These are phyloP conservation scores for Digitaria exilis DNA, from an alignment of 202 grass and related monocot genomes.

Conservation along the genomic window DNA sequence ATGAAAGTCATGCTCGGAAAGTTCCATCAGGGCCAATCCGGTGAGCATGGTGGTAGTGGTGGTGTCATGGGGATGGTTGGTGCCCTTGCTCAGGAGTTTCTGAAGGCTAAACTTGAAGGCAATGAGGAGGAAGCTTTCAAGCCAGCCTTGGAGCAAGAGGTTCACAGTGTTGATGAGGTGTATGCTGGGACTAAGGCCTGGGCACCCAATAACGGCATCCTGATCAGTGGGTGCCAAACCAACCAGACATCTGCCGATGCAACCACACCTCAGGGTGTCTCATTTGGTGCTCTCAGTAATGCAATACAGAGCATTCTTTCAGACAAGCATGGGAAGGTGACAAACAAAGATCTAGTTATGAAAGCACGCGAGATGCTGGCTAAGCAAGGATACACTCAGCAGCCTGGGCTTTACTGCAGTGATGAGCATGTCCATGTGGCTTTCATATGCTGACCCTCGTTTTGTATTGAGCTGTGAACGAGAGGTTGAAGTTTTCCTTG, in stretches of 20 bases:
- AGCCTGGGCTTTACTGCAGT: slow-evolving; percentile 88
- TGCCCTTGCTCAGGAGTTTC: slow-evolving; percentile 72
- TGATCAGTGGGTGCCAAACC: slow-evolving; percentile 92
- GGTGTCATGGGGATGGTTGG: slow-evolving; percentile 68
- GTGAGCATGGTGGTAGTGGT: slow-evolving; percentile 31
- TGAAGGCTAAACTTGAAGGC: slow-evolving; percentile 79
- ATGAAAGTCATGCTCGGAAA: slow-evolving; percentile 89
- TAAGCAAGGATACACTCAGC: slow-evolving; percentile 78
- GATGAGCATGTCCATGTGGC: slow-evolving; percentile 68
- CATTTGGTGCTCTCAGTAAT: slow-evolving; percentile 88
- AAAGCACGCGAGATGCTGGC: slow-evolving; percentile 61
- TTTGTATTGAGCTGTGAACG: slow-evolving; percentile 19
- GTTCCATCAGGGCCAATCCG: slow-evolving; percentile 52
- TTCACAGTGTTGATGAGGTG: slow-evolving; percentile 61
- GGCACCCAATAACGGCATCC: slow-evolving; percentile 68
- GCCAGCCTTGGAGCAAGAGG: slow-evolving; percentile 60
- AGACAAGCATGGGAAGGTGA: slow-evolving; percentile 45
- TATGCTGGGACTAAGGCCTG: slow-evolving; percentile 64
- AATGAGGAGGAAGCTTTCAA: slow-evolving; percentile 63
- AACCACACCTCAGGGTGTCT: slow-evolving; percentile 45
- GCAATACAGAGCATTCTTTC: slow-evolving; percentile 79
- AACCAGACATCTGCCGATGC: slow-evolving; percentile 93
- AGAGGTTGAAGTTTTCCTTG: slow-evolving; percentile 25
- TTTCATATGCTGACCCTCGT: slow-evolving; percentile 73
- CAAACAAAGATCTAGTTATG: slow-evolving; percentile 76